Percentiles rank a stretch among this genome's conserved stretches.
These are phyloP conservation scores for sorghum (Sorghum bicolor) DNA, from an alignment of 176 grass and related monocot species.

Conservation along the genomic window Sorghum_bicolor_NCBIv3 NC_012872.2:62373001-62373500, in stretches of 20 bases:
- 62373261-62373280: conserved; percentile 4
- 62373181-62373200: conserved; percentile 6
- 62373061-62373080: background rate
- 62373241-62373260: background rate
- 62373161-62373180: background rate
- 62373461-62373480: conserved; percentile 53
- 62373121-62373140: background rate
- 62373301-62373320: background rate
- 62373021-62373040: conserved; percentile 24
- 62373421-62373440: conserved; percentile 34
- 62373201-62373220: background rate
- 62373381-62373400: background rate
- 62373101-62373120: background rate
- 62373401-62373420: conserved; percentile 6
- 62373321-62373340: background rate
- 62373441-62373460: conserved; percentile 45
- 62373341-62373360: background rate
- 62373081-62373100: background rate
- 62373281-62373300: background rate
- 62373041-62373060: conserved; percentile 5
- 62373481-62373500: conserved; percentile 41
- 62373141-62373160: background rate
- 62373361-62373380: background rate
- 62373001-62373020: conserved; percentile 43
- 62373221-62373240: background rate